Base-by-base conservation (phyloP, 352 stramenopile genomes). In the Globisporangium emineosum region DNA sequence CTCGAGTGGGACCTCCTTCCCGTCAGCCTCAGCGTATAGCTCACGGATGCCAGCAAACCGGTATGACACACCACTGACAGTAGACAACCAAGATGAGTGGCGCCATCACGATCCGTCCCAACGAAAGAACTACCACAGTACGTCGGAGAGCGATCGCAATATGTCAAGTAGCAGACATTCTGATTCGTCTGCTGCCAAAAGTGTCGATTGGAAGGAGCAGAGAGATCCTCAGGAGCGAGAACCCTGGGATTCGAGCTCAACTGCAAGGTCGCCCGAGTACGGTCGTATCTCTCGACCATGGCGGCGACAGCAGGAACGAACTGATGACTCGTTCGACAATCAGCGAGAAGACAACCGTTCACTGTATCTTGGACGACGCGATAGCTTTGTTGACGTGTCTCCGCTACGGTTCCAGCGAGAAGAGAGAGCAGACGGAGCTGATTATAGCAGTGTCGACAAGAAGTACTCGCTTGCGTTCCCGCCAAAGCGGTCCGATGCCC, bases 81-180 rank as follows among this genome's bases (percentile, higher is more conserved):
- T 19, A 10, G n/a, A 66, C 15, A 51, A 66, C 13, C 45, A 52
- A 37, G 37, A 62, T 7, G 51, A 65, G 10, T 58, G 29, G 45
- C 42, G 15, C 25, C 33, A 37, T 1, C 21, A 15, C 25, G 29
- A 50, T n/a, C n/a, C n/a, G 8, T 17, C 32, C 19, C 21, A 45
- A 37, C 29, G 57, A 23, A 25, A 30, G 27, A 56, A 27, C 50
- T 37, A 29, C 19, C 3, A 15, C 5, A 56, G 17, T 56, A 15
- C 25, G 17, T 56, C 50, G 2, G 29, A 25, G 30, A 42, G 51
- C 19, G 29, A 56, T 56, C 27, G 9, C 27, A 56, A 27, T 7
- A n/a, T 21, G 7, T 15, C 17, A 9, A 33, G 27, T 37, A 12
- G 15, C 8, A 47, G 50, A 4, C 27, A 25, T 21, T 56, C 32